Evolutionary conservation across 2,329 filamentous ascomycete species (phyloP), one percentile per base, ranked within the genome.

Genomic region (Calonectria multiphialidica): DNA sequence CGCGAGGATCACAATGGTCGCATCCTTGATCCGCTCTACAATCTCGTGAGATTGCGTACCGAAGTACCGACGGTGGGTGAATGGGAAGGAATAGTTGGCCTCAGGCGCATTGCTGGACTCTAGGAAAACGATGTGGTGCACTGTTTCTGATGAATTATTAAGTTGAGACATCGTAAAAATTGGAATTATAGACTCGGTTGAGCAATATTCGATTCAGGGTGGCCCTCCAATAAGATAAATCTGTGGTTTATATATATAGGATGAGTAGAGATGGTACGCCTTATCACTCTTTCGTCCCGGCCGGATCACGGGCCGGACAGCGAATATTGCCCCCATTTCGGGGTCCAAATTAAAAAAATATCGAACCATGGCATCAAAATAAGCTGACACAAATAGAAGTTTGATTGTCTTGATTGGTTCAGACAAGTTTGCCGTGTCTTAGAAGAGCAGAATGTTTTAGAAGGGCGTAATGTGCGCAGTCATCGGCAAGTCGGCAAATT

Each of bases 1-100:
- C 8, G 42, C 45, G 28, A 68, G 33, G 12, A 62, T 8, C 7
- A 68, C 42, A 3, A 59, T 59, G 6, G 55, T 61, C 8, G 66
- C 66, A 44, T 68, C 66, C 8, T 44, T 62, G n/a, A 68, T 61
- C 30, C 66, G 53, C 35, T 42, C 55, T 5, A 9, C 49, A n/a
- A 57, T 28, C 23, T 66, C 64, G 5, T 57, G 47, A 21, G 25
- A 8, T 10, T 55, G 35, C 2, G 64, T 55, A 6, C 18, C 7
- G 18, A 37, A 25, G 25, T 66, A 33, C 6, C 35, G 47, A 16
- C 13, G 16, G 6, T 55, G 50, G 15, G 47, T 55, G 40, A 44
- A 50, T 28, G 64, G 64, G 47, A 66, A 66, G 18, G 35, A n/a
- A 21, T 42, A 45, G 2, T 28, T 16, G 12, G 49, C 25, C 4